These are phyloP conservation scores for Orbilia javanica DNA, from an alignment of 2,329 filamentous ascomycete species.

Conservation along the genomic window DNA sequence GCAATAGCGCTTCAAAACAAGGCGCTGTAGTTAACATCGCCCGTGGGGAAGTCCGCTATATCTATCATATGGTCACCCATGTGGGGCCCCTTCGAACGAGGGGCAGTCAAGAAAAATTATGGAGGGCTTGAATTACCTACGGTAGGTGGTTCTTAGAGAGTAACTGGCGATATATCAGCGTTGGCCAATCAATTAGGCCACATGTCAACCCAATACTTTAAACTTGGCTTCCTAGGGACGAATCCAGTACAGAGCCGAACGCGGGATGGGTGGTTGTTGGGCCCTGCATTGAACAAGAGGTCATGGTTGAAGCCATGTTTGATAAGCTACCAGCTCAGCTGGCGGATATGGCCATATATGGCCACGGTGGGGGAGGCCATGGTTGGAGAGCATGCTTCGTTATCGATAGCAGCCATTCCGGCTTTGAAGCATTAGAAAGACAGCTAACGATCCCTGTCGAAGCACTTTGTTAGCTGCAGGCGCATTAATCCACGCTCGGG, in stretches of 20 bases:
- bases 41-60: slow-evolving; percentile 12
- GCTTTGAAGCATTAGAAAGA: slow-evolving; percentile 3
- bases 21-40: not conserved
- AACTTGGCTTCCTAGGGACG: not conserved
- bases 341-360: not conserved
- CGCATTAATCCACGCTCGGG: not conserved
- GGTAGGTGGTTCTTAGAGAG: not conserved
- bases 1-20: not conserved
- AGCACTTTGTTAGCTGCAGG: slow-evolving; percentile 23
- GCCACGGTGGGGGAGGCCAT: not conserved
- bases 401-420: slow-evolving; percentile 24
- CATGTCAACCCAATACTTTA: slow-evolving; percentile 18
- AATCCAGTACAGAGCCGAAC: not conserved
- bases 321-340: not conserved
- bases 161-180: slow-evolving; percentile 5
- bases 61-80: slow-evolving; percentile 6
- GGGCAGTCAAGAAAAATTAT: slow-evolving; percentile 13
- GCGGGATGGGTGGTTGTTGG: slow-evolving; percentile 24
- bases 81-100: slow-evolving; percentile 29
- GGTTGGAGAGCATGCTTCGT: not conserved
- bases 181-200: slow-evolving; percentile 42
- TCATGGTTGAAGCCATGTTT: slow-evolving; percentile 1
- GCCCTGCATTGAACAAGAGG: slow-evolving; percentile 32
- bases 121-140: slow-evolving; percentile 17
- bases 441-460: slow-evolving; percentile 9